Base-by-base conservation (phyloP, 1,284 basidiomycete species). In the Austroboletus niveus region DNA sequence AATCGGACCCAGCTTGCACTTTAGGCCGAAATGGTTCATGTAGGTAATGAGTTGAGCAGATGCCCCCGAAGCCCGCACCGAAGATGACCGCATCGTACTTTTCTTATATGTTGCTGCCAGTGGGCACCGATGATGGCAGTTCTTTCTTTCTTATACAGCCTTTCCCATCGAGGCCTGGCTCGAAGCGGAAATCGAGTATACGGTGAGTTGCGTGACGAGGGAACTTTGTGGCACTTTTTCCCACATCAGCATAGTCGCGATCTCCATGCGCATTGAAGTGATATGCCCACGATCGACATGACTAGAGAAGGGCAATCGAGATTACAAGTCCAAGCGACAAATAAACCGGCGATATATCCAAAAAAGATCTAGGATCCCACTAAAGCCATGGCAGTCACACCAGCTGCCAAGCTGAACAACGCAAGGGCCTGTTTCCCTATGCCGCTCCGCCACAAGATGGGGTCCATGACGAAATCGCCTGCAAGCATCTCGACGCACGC, bases 401-500 rank as follows among this genome's bases (percentile, higher is more conserved):
- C 85, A 20, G 72, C 69, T 11, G 80, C 63, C 53, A 87, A 61
- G 59, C 84, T 85, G 3, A 65, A 58, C 27, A 87, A 61, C 27
- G 85, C 85, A 35, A 84, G 59, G 15, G 68, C 69, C 65, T 83
- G 79, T 59, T 76, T 73, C 44, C 65, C 56, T 17, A 75, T 59
- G 30, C 70, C 57, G 60, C 75, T 68, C 53, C 72, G 61, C 74
- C 71, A 75, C 58, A 71, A 60, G 56, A 64, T 78, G 56, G 75
- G 73, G 58, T 87, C 83, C 57, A 84, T 82, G 40, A 89, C 82
- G 57, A 89, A 89, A 66, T 89, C 87, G 4, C 81, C 87, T 0
- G 85, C 88, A 44, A 90, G 78, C 84, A 90, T 88, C 75, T 90
- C 87, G 11, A 90, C 85, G 17, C 84, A 87, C 12, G 84, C 80